Base-by-base conservation (phyloP, 2,329 filamentous ascomycete genomes). In the Fusarium sp. region DNA sequence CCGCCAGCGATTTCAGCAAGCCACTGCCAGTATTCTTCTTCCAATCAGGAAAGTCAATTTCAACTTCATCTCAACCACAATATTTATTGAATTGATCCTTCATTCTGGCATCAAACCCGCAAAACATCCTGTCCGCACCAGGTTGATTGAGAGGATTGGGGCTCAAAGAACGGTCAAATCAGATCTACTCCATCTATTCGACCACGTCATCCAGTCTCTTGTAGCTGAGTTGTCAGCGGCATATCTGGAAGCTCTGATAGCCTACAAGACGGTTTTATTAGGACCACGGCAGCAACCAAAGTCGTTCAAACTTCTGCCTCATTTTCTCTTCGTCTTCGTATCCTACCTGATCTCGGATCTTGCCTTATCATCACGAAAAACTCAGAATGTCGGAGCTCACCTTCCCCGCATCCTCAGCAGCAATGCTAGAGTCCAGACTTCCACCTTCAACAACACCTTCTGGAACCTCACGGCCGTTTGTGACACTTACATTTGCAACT, bases 401-500 rank as follows among this genome's bases (percentile, higher is more conserved):
- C 10, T 82, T 84, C 61, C 67, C 80, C 20, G 53, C 78, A 3
- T 65, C 79, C 33, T 77, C 79, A 12, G 80, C 79, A 13, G 75
- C 76, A 6, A 68, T 78, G 20, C 76, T 84, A 5, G 79, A 82
- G 56, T 63, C 77, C 36, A 80, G 80, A 25, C 76, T 84, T 11
- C 82, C 83, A 2, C 65, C 63, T 12, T 31, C 31, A 35, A 18
- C 62, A 35, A 18, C 50, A 4, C 35, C 49, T 4, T 27, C 57
- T n/a, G 39, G 53, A 33, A 33, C 63, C 12, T 44, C 65, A 4
- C 75, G 79, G 14, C 84, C 85, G 15, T 89, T 88, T 79, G 87
- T 94, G 54, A 98, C 95, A 4, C 86, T 98, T 44, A 98, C 95
- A 17, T 98, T 95, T 81, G 95, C 96, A 27, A 92, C 92, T 11